A percentile compares a stretch with the other conserved stretches of the same genome.
These are phyloP conservation scores for Irpex rosettiformis DNA, from an alignment of 1,284 basidiomycete genomes.

Conservation along the genomic window DNA sequence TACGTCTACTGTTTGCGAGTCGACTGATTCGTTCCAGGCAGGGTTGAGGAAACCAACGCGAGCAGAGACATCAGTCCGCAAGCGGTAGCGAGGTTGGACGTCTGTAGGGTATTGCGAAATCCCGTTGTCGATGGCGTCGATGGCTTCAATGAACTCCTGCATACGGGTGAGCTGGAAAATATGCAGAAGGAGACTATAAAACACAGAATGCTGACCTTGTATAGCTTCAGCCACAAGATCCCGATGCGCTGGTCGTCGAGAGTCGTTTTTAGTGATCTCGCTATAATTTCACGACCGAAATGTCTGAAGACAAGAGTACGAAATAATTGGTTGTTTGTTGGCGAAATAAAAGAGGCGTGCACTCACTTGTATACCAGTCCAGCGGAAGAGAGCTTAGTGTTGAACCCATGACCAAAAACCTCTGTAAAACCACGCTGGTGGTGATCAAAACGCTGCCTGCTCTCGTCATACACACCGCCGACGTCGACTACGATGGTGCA, in stretches of 20 bases:
- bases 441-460: constrained; percentile 85
- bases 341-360: neutral
- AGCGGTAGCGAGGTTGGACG: constrained; percentile 66
- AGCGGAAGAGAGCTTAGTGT: constrained; percentile 90
- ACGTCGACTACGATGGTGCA: constrained; percentile 99
- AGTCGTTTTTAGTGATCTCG: constrained; percentile 53
- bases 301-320: constrained; percentile 51
- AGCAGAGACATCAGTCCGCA: constrained; percentile 77
- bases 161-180: neutral
- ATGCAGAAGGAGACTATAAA: constrained; percentile 2
- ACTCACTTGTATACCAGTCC: constrained; percentile 91
- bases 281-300: constrained; percentile 88
- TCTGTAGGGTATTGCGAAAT: constrained; percentile 72
- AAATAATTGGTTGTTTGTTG: neutral
- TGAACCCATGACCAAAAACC: constrained; percentile 82
- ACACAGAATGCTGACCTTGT: constrained; percentile 49
- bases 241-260: constrained; percentile 62
- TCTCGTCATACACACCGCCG: constrained; percentile 87
- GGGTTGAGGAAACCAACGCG: constrained; percentile 85
- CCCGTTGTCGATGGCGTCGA: constrained; percentile 97
- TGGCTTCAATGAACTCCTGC: constrained; percentile 89
- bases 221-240: constrained; percentile 85
- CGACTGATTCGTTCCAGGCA: constrained; percentile 81
- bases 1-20: constrained; percentile 69
- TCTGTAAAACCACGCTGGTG: constrained; percentile 94